These are phyloP conservation scores for button mushroom (Agaricus bisporus) DNA, from an alignment of 768 basidiomycete genomes.

Conservation along the genomic window DNA sequence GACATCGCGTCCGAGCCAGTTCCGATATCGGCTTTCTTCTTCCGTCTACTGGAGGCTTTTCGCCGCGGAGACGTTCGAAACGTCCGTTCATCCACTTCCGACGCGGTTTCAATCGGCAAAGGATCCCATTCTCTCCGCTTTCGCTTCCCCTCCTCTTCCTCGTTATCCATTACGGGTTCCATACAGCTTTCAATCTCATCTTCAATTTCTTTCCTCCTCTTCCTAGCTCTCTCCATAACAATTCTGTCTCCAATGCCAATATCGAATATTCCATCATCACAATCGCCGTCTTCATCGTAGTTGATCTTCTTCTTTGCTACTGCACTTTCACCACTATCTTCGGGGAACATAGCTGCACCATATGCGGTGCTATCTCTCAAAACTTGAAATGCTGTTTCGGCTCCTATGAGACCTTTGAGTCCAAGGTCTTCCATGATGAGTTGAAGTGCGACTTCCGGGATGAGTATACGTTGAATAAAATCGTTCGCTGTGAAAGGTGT, in stretches of 20 bases:
- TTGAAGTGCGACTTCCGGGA: constrained; percentile 78
- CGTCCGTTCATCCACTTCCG: background rate
- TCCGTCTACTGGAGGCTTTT: background rate
- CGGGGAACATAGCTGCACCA: constrained; percentile 83
- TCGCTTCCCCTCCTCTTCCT: constrained; percentile 8
- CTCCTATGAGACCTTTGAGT: constrained; percentile 31
- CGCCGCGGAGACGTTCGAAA: background rate
- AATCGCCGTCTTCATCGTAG: background rate
- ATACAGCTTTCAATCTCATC: constrained; percentile 20
- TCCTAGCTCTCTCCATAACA: constrained; percentile 48
- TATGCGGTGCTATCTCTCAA: constrained; percentile 75
- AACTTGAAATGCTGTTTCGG: constrained; percentile 46
- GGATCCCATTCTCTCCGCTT: background rate
- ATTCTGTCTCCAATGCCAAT: constrained; percentile 44
- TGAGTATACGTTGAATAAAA: constrained; percentile 79
- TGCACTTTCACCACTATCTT: constrained; percentile 38
- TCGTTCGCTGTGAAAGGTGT: constrained; percentile 66
- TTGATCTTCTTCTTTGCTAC: constrained; percentile 15
- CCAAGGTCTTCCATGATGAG: constrained; percentile 78
- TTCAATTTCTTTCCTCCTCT: constrained; percentile 42
- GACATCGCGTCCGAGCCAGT: background rate
- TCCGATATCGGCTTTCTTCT: background rate
- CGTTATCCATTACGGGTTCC: background rate
- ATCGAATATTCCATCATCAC: constrained; percentile 18
- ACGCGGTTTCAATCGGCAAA: background rate